phyloP scores from a whole-genome alignment of 1,139 yeast genomes.

The Spathaspora sp. region DNA sequence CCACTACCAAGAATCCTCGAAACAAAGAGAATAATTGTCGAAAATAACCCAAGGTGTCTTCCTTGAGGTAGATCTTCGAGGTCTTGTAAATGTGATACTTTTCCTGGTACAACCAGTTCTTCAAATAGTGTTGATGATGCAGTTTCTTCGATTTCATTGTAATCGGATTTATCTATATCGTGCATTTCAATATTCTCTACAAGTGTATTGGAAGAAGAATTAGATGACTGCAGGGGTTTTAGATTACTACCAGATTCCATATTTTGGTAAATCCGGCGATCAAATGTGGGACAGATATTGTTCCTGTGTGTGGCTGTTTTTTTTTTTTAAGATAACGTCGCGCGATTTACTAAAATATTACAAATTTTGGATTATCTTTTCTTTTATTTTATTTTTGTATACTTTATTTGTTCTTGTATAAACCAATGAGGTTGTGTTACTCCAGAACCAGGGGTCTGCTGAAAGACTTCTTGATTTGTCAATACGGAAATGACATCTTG shows the following conservation, averaged over 20 bases:
- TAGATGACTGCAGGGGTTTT: background rate
- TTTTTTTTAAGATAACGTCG: background rate
- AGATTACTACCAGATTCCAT: background rate
- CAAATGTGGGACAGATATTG: background rate
- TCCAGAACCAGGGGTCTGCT: too few relatives aligned
- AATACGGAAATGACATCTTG: too few relatives aligned
- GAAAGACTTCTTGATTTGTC: too few relatives aligned
- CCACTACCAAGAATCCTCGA: slow-evolving; percentile 79
- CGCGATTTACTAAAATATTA: background rate
- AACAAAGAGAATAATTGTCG: slow-evolving; percentile 61
- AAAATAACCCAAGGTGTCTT: slow-evolving; percentile 66
- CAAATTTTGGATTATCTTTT: background rate
- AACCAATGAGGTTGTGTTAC: too few relatives aligned
- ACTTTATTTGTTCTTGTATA: background rate
- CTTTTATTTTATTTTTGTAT: background rate
- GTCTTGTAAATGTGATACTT: slow-evolving; percentile 22
- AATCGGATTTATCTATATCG: slow-evolving; percentile 14
- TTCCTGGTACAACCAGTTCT: slow-evolving; percentile 4
- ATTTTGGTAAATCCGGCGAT: background rate
- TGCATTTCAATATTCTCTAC: slow-evolving; percentile 11
- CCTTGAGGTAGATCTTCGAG: slow-evolving; percentile 70
- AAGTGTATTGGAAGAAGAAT: background rate
- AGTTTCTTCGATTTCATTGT: slow-evolving; percentile 9
- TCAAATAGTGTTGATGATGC: slow-evolving; percentile 5
- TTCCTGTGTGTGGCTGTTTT: background rate